Percentiles rank a stretch among this genome's conserved stretches.
These are phyloP conservation scores for Talaromyces sp. DNA, from an alignment of 2,329 filamentous ascomycete species.

Conservation along the genomic window DNA sequence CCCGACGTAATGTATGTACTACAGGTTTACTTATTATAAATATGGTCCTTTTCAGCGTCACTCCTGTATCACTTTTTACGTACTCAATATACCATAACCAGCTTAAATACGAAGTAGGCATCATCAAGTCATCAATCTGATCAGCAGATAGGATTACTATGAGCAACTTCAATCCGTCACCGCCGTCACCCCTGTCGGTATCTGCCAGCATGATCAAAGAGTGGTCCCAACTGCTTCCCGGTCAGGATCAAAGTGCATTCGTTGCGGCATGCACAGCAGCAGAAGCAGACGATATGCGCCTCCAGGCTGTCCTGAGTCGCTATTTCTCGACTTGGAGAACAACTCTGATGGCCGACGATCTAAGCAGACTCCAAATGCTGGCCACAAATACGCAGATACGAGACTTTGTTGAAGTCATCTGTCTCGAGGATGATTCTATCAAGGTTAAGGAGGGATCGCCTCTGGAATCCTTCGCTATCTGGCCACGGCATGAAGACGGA, in stretches of 20 bases:
- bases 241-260: constrained; percentile 9
- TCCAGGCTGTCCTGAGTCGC: constrained; percentile 10
- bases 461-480: constrained; percentile 6
- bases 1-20: too few species aligned
- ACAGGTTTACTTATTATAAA: too few species aligned
- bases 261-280: constrained; percentile 11
- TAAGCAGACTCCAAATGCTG: constrained; percentile 12
- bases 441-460: constrained; percentile 1
- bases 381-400: constrained; percentile 4
- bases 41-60: too few species aligned
- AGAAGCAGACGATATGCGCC: constrained; percentile 3
- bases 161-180: too few species aligned
- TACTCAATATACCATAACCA: too few species aligned
- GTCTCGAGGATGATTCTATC: not conserved
- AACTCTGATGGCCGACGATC: constrained; percentile 12
- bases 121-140: too few species aligned
- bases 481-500: constrained; percentile 9
- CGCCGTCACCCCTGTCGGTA: not conserved
- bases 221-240: constrained; percentile 11
- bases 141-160: too few species aligned
- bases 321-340: constrained; percentile 14
- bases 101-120: too few species aligned
- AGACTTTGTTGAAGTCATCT: constrained; percentile 9
- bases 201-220: constrained; percentile 7
- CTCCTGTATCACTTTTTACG: too few species aligned